Base-by-base conservation (phyloP, 2,329 filamentous ascomycete genomes). In the Fusarium paranaense region DNA sequence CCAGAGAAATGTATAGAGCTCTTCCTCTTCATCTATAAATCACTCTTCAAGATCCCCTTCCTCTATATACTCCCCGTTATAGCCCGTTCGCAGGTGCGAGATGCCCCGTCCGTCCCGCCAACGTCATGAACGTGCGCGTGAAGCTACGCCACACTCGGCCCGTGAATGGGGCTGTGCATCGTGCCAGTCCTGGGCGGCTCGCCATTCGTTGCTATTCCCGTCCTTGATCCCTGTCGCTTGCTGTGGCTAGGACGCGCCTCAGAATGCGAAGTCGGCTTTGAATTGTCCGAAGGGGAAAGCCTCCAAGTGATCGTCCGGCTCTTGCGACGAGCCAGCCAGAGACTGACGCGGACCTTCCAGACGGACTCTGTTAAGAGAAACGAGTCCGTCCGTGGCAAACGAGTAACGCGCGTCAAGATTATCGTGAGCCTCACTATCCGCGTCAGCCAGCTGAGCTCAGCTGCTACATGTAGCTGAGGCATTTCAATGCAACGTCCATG, bases 101-200 rank as follows among this genome's bases (percentile, higher is more conserved):
- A 42, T 45, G 27, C 38, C 20, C 42, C 42, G 9, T 32, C 37
- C 60, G 38, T 64, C 59, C 60, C 64, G 64, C 68, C 47, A 61
- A 76, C 74, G 76, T 75, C 70, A 77, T 71, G 73, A 64, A 65
- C 61, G 60, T 62, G 58, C 65, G 70, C 61, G 62, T 67, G 58
- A 52, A 65, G 45, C 71, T 71, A 62, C 71, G 69, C 60, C 76
- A 72, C 71, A 72, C 42, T 64, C 63, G 69, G 54, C 50, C 67
- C 59, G 60, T 27, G 13, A 52, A 58, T 64, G 74, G 69, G 76
- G 76, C 76, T 75, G 75, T 76, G 76, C 69, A 66, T 33, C 47
- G 16, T 69, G 25, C 25, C 47, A 20, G 27, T 52, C 47, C 27
- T 30, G 18, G 25, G 10, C 47, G 50, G 20, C 52, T 64, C 54